Evolutionary conservation across 495 filamentous ascomycete species (phyloP).

Genomic region (Chaetomium fimeti): DNA sequence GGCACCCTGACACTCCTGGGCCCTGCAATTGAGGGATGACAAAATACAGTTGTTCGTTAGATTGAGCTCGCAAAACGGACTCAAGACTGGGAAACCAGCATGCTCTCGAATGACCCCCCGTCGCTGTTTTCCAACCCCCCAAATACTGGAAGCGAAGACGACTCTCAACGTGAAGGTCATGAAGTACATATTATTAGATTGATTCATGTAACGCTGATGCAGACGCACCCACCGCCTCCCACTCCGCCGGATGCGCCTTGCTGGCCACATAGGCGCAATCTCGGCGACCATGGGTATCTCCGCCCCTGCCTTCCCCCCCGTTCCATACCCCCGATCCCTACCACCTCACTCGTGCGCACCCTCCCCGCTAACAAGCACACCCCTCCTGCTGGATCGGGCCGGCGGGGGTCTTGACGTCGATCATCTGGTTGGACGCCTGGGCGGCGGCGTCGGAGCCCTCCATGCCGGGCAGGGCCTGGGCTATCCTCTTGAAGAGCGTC

Average conservation of each 20-base stretch:
- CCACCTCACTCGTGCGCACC: not conserved
- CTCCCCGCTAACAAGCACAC: slow-evolving; percentile 65
- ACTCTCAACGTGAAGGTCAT: not conserved
- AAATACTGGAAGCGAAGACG: not conserved
- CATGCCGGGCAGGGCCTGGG: slow-evolving; percentile 96
- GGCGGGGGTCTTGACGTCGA: slow-evolving; percentile 84
- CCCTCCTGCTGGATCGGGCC: slow-evolving; percentile 70
- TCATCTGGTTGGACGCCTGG: slow-evolving; percentile 72
- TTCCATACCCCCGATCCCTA: not conserved
- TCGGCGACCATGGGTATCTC: not conserved
- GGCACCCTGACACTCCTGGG: not conserved
- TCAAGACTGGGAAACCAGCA: too few relatives aligned
- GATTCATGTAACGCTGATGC: slow-evolving; percentile 23
- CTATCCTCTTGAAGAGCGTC: slow-evolving; percentile 92
- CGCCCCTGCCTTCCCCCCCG: not conserved
- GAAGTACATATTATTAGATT: slow-evolving; percentile 22
- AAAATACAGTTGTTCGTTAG: slow-evolving; percentile 9
- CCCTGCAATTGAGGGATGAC: not conserved
- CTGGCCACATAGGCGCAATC: not conserved
- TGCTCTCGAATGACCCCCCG: too few relatives aligned
- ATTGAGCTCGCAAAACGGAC: not conserved
- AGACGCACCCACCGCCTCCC: slow-evolving; percentile 8
- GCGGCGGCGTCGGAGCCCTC: slow-evolving; percentile 72
- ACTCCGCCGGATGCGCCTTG: not conserved
- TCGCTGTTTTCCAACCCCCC: not conserved